Evolutionary conservation across 345 rosid species (phyloP).

Genomic region (Salix brachista): DNA sequence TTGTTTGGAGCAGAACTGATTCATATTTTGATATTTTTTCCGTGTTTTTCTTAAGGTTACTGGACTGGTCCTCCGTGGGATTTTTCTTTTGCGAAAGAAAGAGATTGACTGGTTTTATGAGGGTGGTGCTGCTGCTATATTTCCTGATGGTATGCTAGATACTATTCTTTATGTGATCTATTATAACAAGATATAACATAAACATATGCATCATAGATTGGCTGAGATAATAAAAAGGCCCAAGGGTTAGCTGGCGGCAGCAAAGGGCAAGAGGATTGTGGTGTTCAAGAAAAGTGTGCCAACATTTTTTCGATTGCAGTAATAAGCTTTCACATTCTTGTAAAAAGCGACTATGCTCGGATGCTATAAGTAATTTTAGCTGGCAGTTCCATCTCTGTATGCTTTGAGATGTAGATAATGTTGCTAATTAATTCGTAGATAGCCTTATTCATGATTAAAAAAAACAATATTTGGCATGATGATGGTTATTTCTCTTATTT

Average conservation of each 20-base stretch:
- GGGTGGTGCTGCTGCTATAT: constrained; percentile 95
- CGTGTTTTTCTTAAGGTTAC: constrained; percentile 52
- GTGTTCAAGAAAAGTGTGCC: too few species aligned
- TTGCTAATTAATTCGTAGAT: not conserved
- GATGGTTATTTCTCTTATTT: not conserved
- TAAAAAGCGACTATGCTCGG: too few species aligned
- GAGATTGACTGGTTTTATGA: constrained; percentile 98
- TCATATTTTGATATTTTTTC: constrained; percentile 2
- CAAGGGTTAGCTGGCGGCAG: too few species aligned
- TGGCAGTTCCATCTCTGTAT: not conserved
- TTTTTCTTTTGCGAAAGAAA: constrained; percentile 82
- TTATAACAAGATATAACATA: not conserved
- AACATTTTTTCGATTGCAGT: too few species aligned
- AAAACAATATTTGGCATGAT: not conserved
- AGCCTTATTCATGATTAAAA: not conserved
- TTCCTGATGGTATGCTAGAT: constrained; percentile 70
- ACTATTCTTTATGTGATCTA: not conserved
- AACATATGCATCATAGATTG: not conserved
- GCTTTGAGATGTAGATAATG: not conserved
- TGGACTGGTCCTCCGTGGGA: constrained; percentile 86
- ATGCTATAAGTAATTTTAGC: not conserved
- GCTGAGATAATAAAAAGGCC: not conserved
- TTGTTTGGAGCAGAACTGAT: not conserved
- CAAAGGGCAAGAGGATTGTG: too few species aligned
- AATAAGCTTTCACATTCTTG: too few species aligned